These are phyloP conservation scores for Trichoderma sp. DNA, from an alignment of 2,329 filamentous ascomycete genomes.

Conservation along the genomic window DNA sequence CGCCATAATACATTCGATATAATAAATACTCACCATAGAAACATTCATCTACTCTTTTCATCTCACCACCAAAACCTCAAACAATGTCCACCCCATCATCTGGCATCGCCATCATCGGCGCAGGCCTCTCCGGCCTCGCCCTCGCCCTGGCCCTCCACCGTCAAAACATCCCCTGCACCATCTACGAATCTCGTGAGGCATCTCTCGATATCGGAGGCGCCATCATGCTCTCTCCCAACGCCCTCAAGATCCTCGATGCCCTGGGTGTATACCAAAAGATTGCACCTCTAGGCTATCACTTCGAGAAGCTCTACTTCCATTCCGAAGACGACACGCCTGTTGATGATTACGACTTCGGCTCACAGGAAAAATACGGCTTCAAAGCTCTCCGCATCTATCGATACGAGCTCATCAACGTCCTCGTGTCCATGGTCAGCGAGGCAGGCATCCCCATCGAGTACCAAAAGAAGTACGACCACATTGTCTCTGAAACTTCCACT, in stretches of 20 bases:
- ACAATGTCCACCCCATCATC: conserved; percentile 15
- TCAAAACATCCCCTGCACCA: conserved; percentile 51
- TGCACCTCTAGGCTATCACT: conserved; percentile 52
- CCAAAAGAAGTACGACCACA: conserved; percentile 50
- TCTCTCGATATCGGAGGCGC: conserved; percentile 56
- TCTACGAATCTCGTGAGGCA: conserved; percentile 56
- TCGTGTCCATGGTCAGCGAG: conserved; percentile 48
- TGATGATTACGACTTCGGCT: conserved; percentile 54
- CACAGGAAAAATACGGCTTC: conserved; percentile 54
- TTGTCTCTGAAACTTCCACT: conserved; percentile 47
- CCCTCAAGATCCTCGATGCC: conserved; percentile 56
- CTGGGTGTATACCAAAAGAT: conserved; percentile 54
- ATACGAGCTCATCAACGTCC: conserved; percentile 53
- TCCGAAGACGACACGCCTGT: conserved; percentile 40
- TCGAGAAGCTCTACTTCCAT: conserved; percentile 54
- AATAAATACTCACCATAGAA: background rate
- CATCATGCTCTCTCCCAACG: conserved; percentile 64
- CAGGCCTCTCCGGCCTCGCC: conserved; percentile 53
- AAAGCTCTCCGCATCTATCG: conserved; percentile 59
- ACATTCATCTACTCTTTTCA: background rate
- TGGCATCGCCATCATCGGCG: conserved; percentile 40
- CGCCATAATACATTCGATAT: background rate
- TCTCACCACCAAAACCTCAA: background rate
- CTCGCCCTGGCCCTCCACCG: conserved; percentile 59
- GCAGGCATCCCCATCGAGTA: conserved; percentile 50